Conservation (phyloP, 176 grass and related monocot species). For the Leersia perrieri region DNA sequence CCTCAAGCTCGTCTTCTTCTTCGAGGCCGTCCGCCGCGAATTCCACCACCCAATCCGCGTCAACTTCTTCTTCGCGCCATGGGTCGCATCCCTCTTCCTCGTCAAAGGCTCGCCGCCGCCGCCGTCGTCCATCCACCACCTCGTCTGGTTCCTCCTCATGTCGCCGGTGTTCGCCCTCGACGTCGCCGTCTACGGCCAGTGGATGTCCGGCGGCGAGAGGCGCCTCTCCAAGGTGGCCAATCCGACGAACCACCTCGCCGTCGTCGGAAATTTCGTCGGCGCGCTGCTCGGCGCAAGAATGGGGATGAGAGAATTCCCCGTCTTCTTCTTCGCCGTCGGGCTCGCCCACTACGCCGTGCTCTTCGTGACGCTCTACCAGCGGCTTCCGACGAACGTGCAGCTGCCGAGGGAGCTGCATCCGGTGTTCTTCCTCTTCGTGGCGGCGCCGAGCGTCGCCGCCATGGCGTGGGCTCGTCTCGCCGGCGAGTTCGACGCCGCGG, state of each 20-base stretch:
- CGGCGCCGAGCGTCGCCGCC: slow-evolving; percentile 53
- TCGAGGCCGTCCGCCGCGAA: slow-evolving; percentile 54
- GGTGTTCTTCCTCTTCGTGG: slow-evolving; percentile 80
- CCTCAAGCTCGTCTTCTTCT: slow-evolving; percentile 66
- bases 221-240: slow-evolving; percentile 69
- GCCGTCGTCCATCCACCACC: not conserved
- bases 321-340: slow-evolving; percentile 63
- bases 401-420: slow-evolving; percentile 69
- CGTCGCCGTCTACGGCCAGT: slow-evolving; percentile 73
- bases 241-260: slow-evolving; percentile 64
- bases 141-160: slow-evolving; percentile 51
- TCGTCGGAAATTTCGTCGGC: slow-evolving; percentile 68
- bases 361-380: slow-evolving; percentile 79
- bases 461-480: slow-evolving; percentile 53
- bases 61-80: slow-evolving; percentile 86
- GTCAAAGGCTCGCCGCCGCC: slow-evolving; percentile 39
- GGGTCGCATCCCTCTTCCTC: slow-evolving; percentile 70
- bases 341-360: slow-evolving; percentile 70
- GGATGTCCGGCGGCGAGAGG: slow-evolving; percentile 69
- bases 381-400: slow-evolving; percentile 47
- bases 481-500: slow-evolving; percentile 46
- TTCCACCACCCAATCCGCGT: slow-evolving; percentile 75
- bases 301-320: slow-evolving; percentile 47
- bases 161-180: slow-evolving; percentile 61
- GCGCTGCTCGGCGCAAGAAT: slow-evolving; percentile 46